Evolutionary conservation across 2,329 filamentous ascomycete species (phyloP), one percentile per base, ranked within the genome.

Genomic region (Ascochyta rabiei): DNA sequence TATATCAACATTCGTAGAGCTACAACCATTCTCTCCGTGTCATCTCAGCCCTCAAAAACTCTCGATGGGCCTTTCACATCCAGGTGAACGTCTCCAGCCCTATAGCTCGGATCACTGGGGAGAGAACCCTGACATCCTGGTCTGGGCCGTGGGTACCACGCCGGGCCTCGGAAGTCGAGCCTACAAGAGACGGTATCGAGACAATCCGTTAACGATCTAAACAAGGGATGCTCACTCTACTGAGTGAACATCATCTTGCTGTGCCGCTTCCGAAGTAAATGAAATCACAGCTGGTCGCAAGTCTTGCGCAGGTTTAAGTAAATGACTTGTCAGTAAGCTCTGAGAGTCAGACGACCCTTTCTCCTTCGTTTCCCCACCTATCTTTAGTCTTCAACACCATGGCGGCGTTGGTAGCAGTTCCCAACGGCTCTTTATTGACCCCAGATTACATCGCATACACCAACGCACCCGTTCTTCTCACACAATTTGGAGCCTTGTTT

Each of bases 401-500:
- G 40, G n/a, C 48, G 9, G 48, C 48, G 26, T 16, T 51, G 12
- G 34, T 38, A 37, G 37, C 43, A 10, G 21, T 31, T 15, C 23
- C 41, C 46, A 23, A 55, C 52, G 13, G 23, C 46, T 13, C 50
- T 8, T 6, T 34, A 3, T 53, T 63, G 24, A 61, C 70, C 39
- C 62, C 70, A 21, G 69, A 71, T 31, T 65, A 74, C 53, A 70
- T 74, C 1, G 53, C 67, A 12, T 78, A 75, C 45, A 72, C 72
- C 51, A 77, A 75, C 48, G 69, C 70, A 0, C 59, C 61, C 10
- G 60, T 68, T 12, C 77, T 82, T n/a, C 65, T 82, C 12, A 70
- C 70, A 1, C 76, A 78, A 10, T 77, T 76, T 1, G 63, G 76
- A 9, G 53, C 75, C 1, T 69, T 81, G 39, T 76, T 77, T 10